A percentile compares a stretch with the other conserved stretches of the same genome.
These are phyloP conservation scores for Leavenworthia alabamica DNA, from an alignment of 345 rosid species.

Conservation along the genomic window DNA sequence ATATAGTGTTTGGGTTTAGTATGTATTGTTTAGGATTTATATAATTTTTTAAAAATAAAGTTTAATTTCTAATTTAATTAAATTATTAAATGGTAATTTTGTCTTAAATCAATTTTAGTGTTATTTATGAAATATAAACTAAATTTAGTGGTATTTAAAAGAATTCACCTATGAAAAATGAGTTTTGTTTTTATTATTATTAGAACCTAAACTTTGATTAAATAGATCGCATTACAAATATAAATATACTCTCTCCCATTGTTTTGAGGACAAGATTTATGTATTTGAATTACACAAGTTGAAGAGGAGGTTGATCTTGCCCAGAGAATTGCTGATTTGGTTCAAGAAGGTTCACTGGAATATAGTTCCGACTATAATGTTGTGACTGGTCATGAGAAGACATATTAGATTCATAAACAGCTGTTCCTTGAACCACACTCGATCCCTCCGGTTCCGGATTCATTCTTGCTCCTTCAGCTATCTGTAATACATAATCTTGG, in stretches of 20 bases:
- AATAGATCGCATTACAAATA: background rate
- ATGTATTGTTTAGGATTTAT: too few species aligned
- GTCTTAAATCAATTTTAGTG: too few species aligned
- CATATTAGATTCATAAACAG: conserved; percentile 35
- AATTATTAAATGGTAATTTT: too few species aligned
- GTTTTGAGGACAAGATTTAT: conserved; percentile 1
- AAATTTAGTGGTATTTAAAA: too few species aligned
- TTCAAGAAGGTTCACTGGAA: conserved; percentile 59
- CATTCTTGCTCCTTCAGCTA: conserved; percentile 52
- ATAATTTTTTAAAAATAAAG: too few species aligned
- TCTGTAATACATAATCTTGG: conserved; percentile 32
- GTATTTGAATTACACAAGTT: conserved; percentile 22
- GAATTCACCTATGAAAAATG: too few species aligned
- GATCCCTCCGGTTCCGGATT: conserved; percentile 36
- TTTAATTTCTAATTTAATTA: too few species aligned
- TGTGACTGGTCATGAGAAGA: conserved; percentile 39
- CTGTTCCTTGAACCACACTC: conserved; percentile 33
- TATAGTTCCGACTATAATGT: conserved; percentile 48
- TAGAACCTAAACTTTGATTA: conserved; percentile 7
- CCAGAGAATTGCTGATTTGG: conserved; percentile 56
- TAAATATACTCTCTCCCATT: background rate
- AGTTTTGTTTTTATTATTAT: background rate
- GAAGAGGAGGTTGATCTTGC: conserved; percentile 51
- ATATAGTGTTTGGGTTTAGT: too few species aligned
- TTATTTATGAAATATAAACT: too few species aligned